A percentile compares a stretch with the other conserved stretches of the same genome.
phyloP scores from a whole-genome alignment of 2,329 filamentous ascomycete genomes.

The Venturia carpophila region DNA sequence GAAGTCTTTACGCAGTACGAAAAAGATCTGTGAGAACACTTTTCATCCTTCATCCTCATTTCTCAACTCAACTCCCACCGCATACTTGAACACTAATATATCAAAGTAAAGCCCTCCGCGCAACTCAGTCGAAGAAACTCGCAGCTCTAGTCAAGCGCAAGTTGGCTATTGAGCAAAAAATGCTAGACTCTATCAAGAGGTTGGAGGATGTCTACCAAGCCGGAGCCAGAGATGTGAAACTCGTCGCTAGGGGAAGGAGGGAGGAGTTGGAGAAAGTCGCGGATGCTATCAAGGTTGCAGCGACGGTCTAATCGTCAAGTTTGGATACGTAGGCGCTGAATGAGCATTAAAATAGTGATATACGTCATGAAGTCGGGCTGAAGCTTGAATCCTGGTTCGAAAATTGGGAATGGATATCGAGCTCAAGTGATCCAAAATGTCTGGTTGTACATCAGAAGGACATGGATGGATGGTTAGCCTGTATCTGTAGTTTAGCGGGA shows the following conservation, averaged over 20 bases:
- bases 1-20: neutral
- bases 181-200: neutral
- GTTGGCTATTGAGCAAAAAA: neutral
- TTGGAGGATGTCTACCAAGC: neutral
- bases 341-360: neutral
- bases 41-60: neutral
- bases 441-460: too few relatives aligned
- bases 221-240: neutral
- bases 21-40: neutral
- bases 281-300: neutral
- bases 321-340: neutral
- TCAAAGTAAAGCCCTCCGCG: neutral
- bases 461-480: too few relatives aligned
- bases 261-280: slow-evolving; percentile 6
- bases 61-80: neutral
- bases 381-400: too few relatives aligned
- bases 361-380: neutral
- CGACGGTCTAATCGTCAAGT: neutral
- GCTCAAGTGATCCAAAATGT: too few relatives aligned
- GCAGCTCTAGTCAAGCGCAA: neutral
- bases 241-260: neutral
- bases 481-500: neutral
- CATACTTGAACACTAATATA: neutral
- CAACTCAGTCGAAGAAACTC: neutral
- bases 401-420: neutral